phyloP scores from a whole-genome alignment of 164 flowering plant genomes.

The Magnolia officinalis region DNA sequence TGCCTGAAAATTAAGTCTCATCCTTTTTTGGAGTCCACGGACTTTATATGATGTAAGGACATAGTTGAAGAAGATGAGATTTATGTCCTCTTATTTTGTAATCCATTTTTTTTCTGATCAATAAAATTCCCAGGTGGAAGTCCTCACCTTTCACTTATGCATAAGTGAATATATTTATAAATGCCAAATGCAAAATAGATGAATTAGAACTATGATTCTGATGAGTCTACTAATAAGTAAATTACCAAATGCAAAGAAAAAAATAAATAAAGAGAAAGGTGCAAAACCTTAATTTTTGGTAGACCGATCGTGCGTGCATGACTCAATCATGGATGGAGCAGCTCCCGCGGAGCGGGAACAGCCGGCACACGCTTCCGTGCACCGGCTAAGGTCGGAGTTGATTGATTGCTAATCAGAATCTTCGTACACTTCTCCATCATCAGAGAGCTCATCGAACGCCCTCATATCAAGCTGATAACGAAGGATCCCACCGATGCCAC shows the following conservation, averaged over 20 bases:
- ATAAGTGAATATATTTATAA: too few species aligned
- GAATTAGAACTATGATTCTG: too few species aligned
- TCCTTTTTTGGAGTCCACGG: too few species aligned
- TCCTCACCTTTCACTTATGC: too few species aligned
- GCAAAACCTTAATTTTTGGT: background rate
- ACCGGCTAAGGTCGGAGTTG: background rate
- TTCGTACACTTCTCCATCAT: constrained; percentile 11
- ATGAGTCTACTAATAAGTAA: background rate
- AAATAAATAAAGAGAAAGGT: too few species aligned
- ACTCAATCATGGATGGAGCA: background rate
- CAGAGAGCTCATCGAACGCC: constrained; percentile 15
- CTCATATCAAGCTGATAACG: constrained; percentile 17
- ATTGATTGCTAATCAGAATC: constrained; percentile 17
- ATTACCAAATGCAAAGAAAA: background rate
- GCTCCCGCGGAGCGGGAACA: constrained; percentile 1
- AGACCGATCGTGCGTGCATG: background rate
- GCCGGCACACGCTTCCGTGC: background rate
- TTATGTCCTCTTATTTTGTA: background rate
- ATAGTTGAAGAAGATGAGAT: too few species aligned
- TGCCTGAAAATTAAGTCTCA: too few species aligned
- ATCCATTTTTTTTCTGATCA: background rate
- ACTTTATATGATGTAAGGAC: too few species aligned
- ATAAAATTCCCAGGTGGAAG: background rate
- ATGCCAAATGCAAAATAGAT: too few species aligned
- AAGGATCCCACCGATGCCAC: constrained; percentile 17